Conservation (phyloP, 768 basidiomycete species). For the Russula ochroleuca region DNA sequence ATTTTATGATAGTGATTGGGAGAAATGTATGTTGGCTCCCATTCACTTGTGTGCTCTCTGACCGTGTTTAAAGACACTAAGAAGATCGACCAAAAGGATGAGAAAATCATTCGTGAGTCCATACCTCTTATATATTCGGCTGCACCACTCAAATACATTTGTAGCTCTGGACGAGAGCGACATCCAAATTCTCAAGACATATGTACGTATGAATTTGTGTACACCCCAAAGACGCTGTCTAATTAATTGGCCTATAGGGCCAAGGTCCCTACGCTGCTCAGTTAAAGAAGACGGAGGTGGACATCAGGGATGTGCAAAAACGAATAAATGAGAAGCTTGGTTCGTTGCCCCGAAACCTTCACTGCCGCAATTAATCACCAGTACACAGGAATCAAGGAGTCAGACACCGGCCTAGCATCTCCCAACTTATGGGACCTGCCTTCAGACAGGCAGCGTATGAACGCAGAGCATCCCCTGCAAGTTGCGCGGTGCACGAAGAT, state of each 20-base stretch:
- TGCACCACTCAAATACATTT: slow-evolving; percentile 18
- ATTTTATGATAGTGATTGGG: slow-evolving; percentile 77
- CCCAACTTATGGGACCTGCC: slow-evolving; percentile 97
- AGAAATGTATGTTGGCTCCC: slow-evolving; percentile 72
- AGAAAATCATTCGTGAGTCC: slow-evolving; percentile 69
- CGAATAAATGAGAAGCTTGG: slow-evolving; percentile 97
- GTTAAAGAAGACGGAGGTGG: slow-evolving; percentile 83
- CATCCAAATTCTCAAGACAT: slow-evolving; percentile 98
- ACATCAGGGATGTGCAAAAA: slow-evolving; percentile 95
- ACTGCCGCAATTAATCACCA: neutral
- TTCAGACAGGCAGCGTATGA: slow-evolving; percentile 88
- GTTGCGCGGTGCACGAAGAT: slow-evolving; percentile 99
- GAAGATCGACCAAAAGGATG: slow-evolving; percentile 79
- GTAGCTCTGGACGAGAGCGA: slow-evolving; percentile 94
- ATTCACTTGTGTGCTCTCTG: neutral
- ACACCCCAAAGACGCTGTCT: neutral
- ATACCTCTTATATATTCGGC: neutral
- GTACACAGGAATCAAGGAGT: slow-evolving; percentile 84
- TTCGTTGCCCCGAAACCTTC: slow-evolving; percentile 31
- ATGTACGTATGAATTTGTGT: slow-evolving; percentile 49
- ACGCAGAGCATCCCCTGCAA: slow-evolving; percentile 88
- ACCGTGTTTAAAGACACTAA: slow-evolving; percentile 60
- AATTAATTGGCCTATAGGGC: slow-evolving; percentile 56
- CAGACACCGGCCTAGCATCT: slow-evolving; percentile 93
- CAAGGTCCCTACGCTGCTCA: slow-evolving; percentile 95